phyloP scores from a whole-genome alignment of 225 moss, liverwort and hornwort species.

The Thuidium tamariscinum region DNA sequence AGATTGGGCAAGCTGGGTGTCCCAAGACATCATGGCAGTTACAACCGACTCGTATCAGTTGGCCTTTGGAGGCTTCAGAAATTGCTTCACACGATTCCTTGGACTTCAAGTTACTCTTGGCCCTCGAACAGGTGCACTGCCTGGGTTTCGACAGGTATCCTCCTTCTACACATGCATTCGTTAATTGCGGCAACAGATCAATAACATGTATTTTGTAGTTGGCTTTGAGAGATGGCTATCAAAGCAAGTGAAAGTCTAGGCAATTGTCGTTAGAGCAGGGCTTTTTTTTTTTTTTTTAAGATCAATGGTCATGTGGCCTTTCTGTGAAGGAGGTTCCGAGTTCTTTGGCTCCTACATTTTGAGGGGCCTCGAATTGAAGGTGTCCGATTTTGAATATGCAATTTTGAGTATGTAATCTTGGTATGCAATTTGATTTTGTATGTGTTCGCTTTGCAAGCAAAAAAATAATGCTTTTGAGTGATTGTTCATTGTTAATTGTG shows the following conservation, averaged over 20 bases:
- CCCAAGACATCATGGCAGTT: constrained; percentile 16
- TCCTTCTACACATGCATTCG: background rate
- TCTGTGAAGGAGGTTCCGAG: too few relatives aligned
- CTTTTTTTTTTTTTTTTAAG: too few relatives aligned
- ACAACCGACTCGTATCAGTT: constrained; percentile 1
- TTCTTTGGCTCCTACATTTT: too few relatives aligned
- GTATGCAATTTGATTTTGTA: too few relatives aligned
- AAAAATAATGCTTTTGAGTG: too few relatives aligned
- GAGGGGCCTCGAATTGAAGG: too few relatives aligned
- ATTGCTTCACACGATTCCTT: background rate
- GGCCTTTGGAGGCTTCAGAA: background rate
- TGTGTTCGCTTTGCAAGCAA: too few relatives aligned
- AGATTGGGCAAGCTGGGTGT: background rate
- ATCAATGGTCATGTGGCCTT: too few relatives aligned
- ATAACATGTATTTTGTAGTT: background rate
- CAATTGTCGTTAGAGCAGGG: background rate
- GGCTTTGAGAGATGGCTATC: background rate
- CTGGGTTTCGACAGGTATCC: too few relatives aligned
- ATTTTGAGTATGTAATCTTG: too few relatives aligned
- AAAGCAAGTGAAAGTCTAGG: background rate
- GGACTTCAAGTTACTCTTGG: background rate
- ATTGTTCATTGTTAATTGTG: too few relatives aligned
- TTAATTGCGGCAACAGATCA: background rate
- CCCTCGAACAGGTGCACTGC: background rate
- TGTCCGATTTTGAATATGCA: too few relatives aligned